Conservation (phyloP, 305 asterid species). For the Rubia tinctorum region DNA sequence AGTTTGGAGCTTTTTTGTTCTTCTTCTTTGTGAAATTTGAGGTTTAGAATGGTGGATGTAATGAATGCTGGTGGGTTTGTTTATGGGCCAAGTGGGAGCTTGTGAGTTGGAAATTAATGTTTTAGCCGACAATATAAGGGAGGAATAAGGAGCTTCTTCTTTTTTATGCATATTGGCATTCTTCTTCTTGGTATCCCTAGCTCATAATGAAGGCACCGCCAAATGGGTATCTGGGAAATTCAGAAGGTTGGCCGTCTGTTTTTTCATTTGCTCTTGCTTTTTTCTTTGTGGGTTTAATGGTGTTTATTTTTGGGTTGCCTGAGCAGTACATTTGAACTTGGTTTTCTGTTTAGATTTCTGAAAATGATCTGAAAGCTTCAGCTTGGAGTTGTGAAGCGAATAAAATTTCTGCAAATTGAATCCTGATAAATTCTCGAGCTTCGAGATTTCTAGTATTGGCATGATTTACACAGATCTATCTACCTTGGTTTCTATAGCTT, state of each 20-base stretch:
- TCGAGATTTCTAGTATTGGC: background rate
- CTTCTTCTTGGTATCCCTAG: conserved; percentile 13
- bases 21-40: conserved; percentile 2
- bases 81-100: background rate
- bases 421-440: background rate
- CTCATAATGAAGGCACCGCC: conserved; percentile 74
- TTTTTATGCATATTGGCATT: conserved; percentile 4
- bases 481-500: conserved; percentile 1
- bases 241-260: conserved; percentile 65
- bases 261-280: conserved; percentile 12
- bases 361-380: background rate
- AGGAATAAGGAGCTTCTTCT: conserved; percentile 20
- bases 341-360: conserved; percentile 13
- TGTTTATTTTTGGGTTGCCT: background rate
- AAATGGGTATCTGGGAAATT: conserved; percentile 60
- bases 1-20: conserved; percentile 1
- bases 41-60: background rate
- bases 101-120: background rate
- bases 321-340: background rate
- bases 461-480: conserved; percentile 4
- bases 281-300: background rate
- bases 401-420: background rate
- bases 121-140: background rate
- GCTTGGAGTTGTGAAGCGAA: background rate
- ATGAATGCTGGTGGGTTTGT: background rate